A percentile compares a stretch with the other conserved stretches of the same genome.
Evolutionary conservation across 306 rosid genomes (phyloP).

Genomic region (Neltuma alba): DNA sequence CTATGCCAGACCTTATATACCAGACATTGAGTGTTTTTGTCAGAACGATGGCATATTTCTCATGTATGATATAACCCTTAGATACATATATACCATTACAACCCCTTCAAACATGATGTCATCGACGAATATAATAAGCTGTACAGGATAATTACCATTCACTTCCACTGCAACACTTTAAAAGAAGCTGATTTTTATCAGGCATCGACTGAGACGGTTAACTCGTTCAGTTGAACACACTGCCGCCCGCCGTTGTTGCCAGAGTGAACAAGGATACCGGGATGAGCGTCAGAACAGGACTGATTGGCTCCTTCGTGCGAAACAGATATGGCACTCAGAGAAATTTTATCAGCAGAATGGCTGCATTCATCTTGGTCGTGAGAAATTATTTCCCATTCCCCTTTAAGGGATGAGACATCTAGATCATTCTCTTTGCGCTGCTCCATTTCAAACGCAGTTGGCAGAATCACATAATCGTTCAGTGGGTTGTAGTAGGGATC

Average conservation of each 20-base stretch:
- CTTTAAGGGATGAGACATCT: conserved; percentile 79
- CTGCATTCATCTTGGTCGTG: conserved; percentile 42
- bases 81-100: conserved; percentile 18
- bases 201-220: conserved; percentile 77
- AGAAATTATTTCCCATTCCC: conserved; percentile 93
- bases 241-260: conserved; percentile 66
- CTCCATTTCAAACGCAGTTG: conserved; percentile 79
- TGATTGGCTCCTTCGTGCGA: conserved; percentile 50
- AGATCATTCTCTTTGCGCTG: conserved; percentile 58
- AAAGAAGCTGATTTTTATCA: conserved; percentile 33
- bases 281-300: conserved; percentile 56
- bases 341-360: conserved; percentile 38
- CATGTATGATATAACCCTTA: conserved; percentile 2
- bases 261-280: conserved; percentile 63
- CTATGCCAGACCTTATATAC: background rate
- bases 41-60: background rate
- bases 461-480: conserved; percentile 90
- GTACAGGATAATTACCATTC: conserved; percentile 23
- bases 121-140: conserved; percentile 17
- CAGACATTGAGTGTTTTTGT: background rate
- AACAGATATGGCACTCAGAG: conserved; percentile 58
- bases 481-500: conserved; percentile 95
- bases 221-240: conserved; percentile 67
- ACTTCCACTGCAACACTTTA: conserved; percentile 1
- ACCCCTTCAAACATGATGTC: conserved; percentile 34